phyloP scores from a whole-genome alignment of 345 rosid species.

The Syzygium aromaticum region DNA sequence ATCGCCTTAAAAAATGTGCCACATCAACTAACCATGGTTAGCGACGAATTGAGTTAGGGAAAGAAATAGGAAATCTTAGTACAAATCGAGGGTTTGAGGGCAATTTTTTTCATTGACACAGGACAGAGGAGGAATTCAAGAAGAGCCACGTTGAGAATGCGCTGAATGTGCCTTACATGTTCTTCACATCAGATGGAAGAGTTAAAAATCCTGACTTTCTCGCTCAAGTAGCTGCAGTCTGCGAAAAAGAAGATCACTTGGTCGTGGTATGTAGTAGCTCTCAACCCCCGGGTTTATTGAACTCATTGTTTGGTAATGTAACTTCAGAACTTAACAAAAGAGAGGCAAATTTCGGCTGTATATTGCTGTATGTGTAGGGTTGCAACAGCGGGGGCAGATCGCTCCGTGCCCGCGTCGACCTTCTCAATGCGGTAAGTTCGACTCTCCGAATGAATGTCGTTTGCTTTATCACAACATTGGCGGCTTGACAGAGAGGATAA shows the following conservation, averaged over 20 bases:
- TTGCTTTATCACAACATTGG: neutral
- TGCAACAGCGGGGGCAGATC: constrained; percentile 41
- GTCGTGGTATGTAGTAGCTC: neutral
- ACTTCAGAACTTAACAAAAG: neutral
- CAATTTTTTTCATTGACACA: neutral
- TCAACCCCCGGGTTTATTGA: neutral
- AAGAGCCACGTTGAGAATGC: constrained; percentile 40
- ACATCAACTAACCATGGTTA: neutral
- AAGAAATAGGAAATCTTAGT: neutral
- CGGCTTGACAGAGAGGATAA: neutral
- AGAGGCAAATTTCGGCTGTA: no score
- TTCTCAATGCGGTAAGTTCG: constrained; percentile 31
- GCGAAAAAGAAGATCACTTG: constrained; percentile 27
- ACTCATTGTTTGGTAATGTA: neutral
- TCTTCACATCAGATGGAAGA: constrained; percentile 36
- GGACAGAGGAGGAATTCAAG: constrained; percentile 41
- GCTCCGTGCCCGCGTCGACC: constrained; percentile 28
- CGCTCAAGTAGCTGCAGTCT: constrained; percentile 14
- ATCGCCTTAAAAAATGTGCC: no score
- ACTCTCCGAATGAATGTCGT: neutral
- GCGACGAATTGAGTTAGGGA: neutral
- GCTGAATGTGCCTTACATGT: constrained; percentile 43
- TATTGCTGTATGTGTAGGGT: constrained; percentile 8
- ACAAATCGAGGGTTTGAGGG: neutral
- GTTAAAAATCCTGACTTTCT: constrained; percentile 38